Evolutionary conservation across 2,329 filamentous ascomycete genomes (phyloP).

Genomic region (Aspergillus pseudoterreus): DNA sequence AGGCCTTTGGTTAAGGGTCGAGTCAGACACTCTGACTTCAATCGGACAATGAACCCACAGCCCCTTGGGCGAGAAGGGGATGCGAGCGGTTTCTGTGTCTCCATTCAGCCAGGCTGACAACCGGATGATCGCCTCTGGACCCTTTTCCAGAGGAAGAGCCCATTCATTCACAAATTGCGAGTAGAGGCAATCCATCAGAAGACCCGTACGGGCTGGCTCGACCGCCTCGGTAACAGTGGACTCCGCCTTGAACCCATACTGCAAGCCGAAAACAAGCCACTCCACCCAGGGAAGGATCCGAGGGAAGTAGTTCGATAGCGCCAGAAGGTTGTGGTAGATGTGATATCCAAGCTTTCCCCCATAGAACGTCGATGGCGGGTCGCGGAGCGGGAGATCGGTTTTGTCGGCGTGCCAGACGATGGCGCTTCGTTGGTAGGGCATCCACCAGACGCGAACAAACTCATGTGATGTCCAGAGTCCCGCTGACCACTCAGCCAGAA

Average conservation of each 20-base stretch:
- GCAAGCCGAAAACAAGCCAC: conserved; percentile 96
- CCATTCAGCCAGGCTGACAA: conserved; percentile 82
- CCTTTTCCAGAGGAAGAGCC: conserved; percentile 81
- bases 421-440: conserved; percentile 83
- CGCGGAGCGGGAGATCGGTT: conserved; percentile 58
- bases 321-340: conserved; percentile 87
- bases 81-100: conserved; percentile 65
- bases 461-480: conserved; percentile 79
- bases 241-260: conserved; percentile 78
- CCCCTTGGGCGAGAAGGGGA: conserved; percentile 75
- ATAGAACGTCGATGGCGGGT: conserved; percentile 70
- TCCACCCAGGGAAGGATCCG: conserved; percentile 82
- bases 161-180: conserved; percentile 99
- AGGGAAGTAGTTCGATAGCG: conserved; percentile 72
- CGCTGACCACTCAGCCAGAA: conserved; percentile 68
- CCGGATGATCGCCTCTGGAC: conserved; percentile 79
- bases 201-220: conserved; percentile 72
- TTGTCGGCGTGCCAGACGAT: conserved; percentile 88
- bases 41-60: conserved; percentile 86
- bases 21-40: conserved; percentile 83
- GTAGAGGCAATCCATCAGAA: conserved; percentile 96
- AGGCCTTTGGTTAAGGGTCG: conserved; percentile 47
- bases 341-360: conserved; percentile 79
- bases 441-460: conserved; percentile 96
- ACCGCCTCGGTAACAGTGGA: conserved; percentile 68